Conservation (phyloP, 345 rosid genomes). For the Hirschfeldia incana region DNA sequence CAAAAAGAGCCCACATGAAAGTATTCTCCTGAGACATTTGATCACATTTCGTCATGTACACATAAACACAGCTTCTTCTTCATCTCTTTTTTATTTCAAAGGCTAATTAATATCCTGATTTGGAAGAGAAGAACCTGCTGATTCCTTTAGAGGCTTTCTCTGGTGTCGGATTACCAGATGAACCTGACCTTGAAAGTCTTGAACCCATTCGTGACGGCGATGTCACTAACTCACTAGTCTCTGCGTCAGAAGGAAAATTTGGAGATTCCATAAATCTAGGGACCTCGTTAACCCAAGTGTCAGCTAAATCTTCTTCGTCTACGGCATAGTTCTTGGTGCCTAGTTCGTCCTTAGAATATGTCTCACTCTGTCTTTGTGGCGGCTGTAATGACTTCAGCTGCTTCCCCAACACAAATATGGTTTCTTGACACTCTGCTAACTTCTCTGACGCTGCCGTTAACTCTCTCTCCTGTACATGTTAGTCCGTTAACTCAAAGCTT, state of each 20-base stretch:
- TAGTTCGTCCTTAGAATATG: constrained; percentile 42
- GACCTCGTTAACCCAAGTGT: constrained; percentile 32
- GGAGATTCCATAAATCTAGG: constrained; percentile 54
- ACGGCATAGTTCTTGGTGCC: constrained; percentile 42
- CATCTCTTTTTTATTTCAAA: neutral
- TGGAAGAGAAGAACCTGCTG: constrained; percentile 88
- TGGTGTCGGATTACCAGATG: constrained; percentile 49
- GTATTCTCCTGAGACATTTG: neutral
- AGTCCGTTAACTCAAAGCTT: constrained; percentile 5
- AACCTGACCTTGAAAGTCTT: constrained; percentile 57
- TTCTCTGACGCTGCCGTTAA: constrained; percentile 89
- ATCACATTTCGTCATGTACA: constrained; percentile 37
- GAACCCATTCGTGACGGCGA: constrained; percentile 54
- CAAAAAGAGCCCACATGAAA: constrained; percentile 7
- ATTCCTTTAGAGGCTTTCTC: constrained; percentile 72
- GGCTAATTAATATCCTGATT: constrained; percentile 37
- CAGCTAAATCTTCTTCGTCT: constrained; percentile 28
- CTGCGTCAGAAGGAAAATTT: constrained; percentile 46
- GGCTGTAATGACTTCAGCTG: constrained; percentile 68
- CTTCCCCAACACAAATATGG: constrained; percentile 85
- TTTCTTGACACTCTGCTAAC: constrained; percentile 92
- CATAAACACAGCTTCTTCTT: neutral
- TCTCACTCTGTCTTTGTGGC: constrained; percentile 38
- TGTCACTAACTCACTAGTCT: constrained; percentile 43
- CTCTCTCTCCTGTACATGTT: constrained; percentile 65